Evolutionary conservation across 1,284 basidiomycete species (phyloP).

Genomic region (Phylloporus sp.): DNA sequence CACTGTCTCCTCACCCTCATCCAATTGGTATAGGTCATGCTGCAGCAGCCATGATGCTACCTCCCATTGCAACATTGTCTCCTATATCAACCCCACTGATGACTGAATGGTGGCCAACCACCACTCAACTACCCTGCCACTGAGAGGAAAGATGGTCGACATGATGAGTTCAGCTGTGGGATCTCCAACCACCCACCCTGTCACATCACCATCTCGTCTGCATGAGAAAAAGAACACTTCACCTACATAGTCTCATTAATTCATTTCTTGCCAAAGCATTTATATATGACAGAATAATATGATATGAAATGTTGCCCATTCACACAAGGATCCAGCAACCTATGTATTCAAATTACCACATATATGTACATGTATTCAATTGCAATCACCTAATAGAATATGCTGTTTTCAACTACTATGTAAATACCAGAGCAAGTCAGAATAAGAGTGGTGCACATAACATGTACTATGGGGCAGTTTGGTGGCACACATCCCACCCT

Average conservation of each 20-base stretch:
- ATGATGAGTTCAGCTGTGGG: conserved; percentile 55
- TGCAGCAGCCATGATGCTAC: conserved; percentile 47
- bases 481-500: background rate
- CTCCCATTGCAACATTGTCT: conserved; percentile 70
- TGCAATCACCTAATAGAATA: conserved; percentile 26
- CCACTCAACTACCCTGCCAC: conserved; percentile 49
- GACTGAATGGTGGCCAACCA: conserved; percentile 54
- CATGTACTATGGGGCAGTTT: background rate
- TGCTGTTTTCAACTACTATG: background rate
- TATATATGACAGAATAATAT: conserved; percentile 24
- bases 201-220: conserved; percentile 42
- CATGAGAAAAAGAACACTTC: conserved; percentile 39
- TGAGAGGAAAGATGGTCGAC: conserved; percentile 54
- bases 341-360: conserved; percentile 31
- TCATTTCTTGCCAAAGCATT: conserved; percentile 8
- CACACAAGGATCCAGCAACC: conserved; percentile 22
- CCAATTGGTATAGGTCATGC: conserved; percentile 58
- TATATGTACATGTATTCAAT: conserved; percentile 35
- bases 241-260: conserved; percentile 22
- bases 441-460: background rate
- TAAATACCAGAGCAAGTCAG: background rate
- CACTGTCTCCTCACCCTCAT: conserved; percentile 72
- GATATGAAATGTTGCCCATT: conserved; percentile 28
- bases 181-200: conserved; percentile 41
- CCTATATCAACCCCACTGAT: conserved; percentile 54